Base-by-base conservation (phyloP, 2,329 filamentous ascomycete species). In the Cladosporium sp. region DNA sequence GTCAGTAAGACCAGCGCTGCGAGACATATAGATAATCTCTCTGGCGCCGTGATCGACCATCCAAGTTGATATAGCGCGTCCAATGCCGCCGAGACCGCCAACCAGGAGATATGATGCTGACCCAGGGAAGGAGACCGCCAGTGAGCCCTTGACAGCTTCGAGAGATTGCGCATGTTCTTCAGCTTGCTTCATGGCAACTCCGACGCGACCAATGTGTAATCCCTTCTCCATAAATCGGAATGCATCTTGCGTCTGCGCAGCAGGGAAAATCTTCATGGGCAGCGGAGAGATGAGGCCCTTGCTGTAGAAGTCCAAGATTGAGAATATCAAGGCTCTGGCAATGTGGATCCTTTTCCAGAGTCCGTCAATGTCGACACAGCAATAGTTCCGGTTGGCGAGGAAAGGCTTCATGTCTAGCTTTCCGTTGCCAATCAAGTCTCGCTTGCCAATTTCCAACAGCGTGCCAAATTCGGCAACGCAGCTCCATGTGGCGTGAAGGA, bases 381-480 rank as follows among this genome's bases (percentile, higher is more conserved):
- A 28, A 36, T 60, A 66, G 7, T 51, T 39, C 11, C 55, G 17
- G 39, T 66, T 65, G 1, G 38, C 50, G 14, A 20, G 8, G 47
- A 68, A 68, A 3, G 40, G 17, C 2, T 60, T 20, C 64, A 68
- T 63, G 12, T 39, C 56, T 9, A 68, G 57, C 6, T 54, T 56
- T 3, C 37, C 59, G 22, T 45, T 19, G 15, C 51, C 60, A 1
- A 60, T 15, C 19, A 65, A 19, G 45, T 66, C 66, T 45, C 58
- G 42, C 45, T 64, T 65, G 28, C 66, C 65, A 12, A 68, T 63
- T 50, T 70, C 68, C 14, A 42, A 11, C n/a, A 66, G 56, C 3
- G 52, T 62, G 3, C 72, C 72, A 40, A 67, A 69, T 1, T 65
- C 58, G 2, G 71, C 70, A 3, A 72, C 58, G 49, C 65, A 3